Base-by-base conservation (phyloP, 805 yeast genomes). In the Saccharomycopsis vini region DNA sequence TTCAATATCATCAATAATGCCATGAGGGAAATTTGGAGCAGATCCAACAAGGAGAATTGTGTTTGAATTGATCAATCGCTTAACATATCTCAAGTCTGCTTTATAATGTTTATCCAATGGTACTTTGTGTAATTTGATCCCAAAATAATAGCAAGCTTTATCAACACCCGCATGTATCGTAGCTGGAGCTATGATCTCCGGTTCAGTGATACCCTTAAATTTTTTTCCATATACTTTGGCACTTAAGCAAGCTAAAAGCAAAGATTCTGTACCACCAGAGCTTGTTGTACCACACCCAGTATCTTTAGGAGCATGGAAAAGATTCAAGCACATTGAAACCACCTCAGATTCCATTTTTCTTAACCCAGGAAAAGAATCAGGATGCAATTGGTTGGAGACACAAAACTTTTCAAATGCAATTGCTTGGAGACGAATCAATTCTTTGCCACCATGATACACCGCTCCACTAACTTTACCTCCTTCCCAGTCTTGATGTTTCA, bases 1-100 rank as follows among this genome's bases (percentile, higher is more conserved):
- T 52, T 73, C 82, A 47, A 90, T 88, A 57, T 90, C 92, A 63
- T 90, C 98, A 46, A 87, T 77, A 39, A 92, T 83, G 10, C 98
- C 98, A 59, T 90, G 97, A 2, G 98, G 97, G 63, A 80, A 90
- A 66, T 90, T 90, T 32, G 98, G 97, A 5, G 97, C 96, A 1
- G 97, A 89, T 1, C 97, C 97, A 5, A 78, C 85, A 20, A 90
- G 63, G 38, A 90, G 65, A 3, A 87, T 83, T 0, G 98, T 92
- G 61, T 89, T 88, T 2, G 64, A 58, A 54, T 82, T 87, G 50
- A 92, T 78, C 39, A 83, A 68, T 21, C 75, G 66, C 52, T 71
- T 69, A 39, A 85, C 86, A 42, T 77, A 75, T 1, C 58, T 57
- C 20, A 80, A 55, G 53, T 88, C 80, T 7, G 82, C 96, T 57